Percentiles rank a stretch among this genome's conserved stretches.
Evolutionary conservation across 768 basidiomycete genomes (phyloP).

Genomic region (Hebeloma cylindrosporum): DNA sequence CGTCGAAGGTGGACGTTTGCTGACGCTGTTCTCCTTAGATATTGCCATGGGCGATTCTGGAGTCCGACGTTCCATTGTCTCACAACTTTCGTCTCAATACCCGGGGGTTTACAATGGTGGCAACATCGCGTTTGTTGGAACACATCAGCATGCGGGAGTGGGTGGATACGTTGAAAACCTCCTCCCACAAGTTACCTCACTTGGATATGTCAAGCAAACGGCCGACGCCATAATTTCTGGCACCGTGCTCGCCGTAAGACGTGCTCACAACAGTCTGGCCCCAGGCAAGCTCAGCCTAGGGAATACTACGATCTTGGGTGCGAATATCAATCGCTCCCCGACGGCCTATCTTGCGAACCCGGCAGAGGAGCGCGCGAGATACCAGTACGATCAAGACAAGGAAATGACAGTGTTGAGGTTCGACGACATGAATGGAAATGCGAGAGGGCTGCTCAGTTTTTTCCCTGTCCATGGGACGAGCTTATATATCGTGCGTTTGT

Average conservation of each 20-base stretch:
- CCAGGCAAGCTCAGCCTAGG: constrained; percentile 63
- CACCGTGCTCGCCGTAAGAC: constrained; percentile 64
- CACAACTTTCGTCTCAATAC: constrained; percentile 52
- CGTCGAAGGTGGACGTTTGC: too few species aligned
- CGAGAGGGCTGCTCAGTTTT: constrained; percentile 70
- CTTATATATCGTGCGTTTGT: constrained; percentile 58
- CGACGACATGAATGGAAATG: constrained; percentile 54
- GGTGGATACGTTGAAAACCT: constrained; percentile 80
- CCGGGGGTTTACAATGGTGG: constrained; percentile 63
- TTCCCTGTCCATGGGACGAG: constrained; percentile 82
- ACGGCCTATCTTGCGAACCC: constrained; percentile 79
- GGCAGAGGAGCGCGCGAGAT: constrained; percentile 61
- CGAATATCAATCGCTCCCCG: constrained; percentile 74
- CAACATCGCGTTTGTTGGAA: constrained; percentile 77
- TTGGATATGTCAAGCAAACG: constrained; percentile 72
- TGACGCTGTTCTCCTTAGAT: constrained; percentile 39
- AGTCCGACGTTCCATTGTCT: constrained; percentile 66
- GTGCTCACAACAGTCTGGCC: constrained; percentile 62
- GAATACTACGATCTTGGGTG: constrained; percentile 66
- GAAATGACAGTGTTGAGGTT: constrained; percentile 68
- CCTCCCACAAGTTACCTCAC: constrained; percentile 71
- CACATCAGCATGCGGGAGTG: constrained; percentile 76
- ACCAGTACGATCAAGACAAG: constrained; percentile 74
- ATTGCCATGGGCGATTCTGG: constrained; percentile 84
- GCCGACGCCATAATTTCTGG: constrained; percentile 73